Base-by-base conservation (phyloP, 108 stramenopile species). In the Licmophora abbreviata region DNA sequence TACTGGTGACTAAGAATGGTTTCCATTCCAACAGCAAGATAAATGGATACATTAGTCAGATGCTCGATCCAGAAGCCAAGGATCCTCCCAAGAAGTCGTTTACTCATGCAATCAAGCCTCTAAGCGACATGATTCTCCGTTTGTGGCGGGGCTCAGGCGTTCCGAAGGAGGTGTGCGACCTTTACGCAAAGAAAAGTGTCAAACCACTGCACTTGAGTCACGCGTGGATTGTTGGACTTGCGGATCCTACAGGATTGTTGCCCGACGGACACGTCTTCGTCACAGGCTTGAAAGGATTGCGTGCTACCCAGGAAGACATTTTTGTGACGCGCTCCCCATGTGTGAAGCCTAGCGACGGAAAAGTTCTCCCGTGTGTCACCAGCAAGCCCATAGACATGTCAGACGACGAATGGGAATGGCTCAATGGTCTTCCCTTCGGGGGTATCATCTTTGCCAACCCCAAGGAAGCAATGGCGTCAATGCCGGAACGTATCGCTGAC, bases 191-290 rank as follows among this genome's bases (percentile, higher is more conserved):
- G 23, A 2, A 37, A 34, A 44, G 20, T 6, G 48, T 27, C n/a
- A 15, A n/a, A 1, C 12, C 18, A 26, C 2, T 50, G 33, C 25
- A 24, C 11, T 23, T 67, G 1, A 37, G 65, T 17, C 74, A 75
- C 34, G 59, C 70, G 0, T 66, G 20, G 24, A 29, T 79, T 20
- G 54, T 68, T 42, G 78, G 78, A 0, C 56, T 75, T 44, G 62
- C 78, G 1, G 78, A 79, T 38, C 67, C 73, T 9, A 79, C 78
- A 6, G 27, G 42, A 15, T 25, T 9, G 22, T 24, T 79, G 35
- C 73, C 73, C 42, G 63, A 51, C 23, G 71, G 61, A 25, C 42
- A 44, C n/a, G 36, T 79, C 0, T 79, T 66, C 27, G 44, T 79
- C 14, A 59, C 78, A 23, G 78, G 78, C 22, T 18, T 40, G 38